phyloP scores from a whole-genome alignment of 2,329 filamentous ascomycete genomes.

The Penicillium olsonii region DNA sequence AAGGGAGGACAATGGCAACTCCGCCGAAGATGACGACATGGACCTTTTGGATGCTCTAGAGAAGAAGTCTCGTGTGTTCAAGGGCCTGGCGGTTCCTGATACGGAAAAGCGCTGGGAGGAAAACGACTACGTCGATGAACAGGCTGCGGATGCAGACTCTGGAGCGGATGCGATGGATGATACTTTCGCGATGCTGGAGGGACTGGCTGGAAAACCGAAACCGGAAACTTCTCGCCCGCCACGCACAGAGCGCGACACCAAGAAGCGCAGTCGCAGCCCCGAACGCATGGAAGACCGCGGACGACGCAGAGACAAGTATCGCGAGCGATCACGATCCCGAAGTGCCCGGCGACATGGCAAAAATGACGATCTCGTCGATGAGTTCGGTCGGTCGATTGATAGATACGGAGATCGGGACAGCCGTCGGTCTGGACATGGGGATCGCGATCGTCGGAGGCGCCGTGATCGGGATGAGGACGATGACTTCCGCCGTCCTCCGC shows the following conservation, averaged over 20 bases:
- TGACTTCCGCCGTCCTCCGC: conserved; percentile 64
- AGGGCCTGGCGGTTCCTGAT: conserved; percentile 83
- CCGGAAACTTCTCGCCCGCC: conserved; percentile 34
- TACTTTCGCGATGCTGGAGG: conserved; percentile 88
- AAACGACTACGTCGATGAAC: conserved; percentile 43
- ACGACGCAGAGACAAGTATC: conserved; percentile 43
- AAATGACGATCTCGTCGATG: conserved; percentile 58
- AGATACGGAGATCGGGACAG: conserved; percentile 38
- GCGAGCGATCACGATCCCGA: conserved; percentile 57
- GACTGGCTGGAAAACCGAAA: conserved; percentile 68
- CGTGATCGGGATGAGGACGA: conserved; percentile 38
- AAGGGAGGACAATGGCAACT: conserved; percentile 31
- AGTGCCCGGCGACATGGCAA: conserved; percentile 41
- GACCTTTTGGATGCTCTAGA: conserved; percentile 53
- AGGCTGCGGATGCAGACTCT: conserved; percentile 36
- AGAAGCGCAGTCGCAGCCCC: conserved; percentile 58
- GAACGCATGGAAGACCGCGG: conserved; percentile 51
- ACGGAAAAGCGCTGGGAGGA: conserved; percentile 61
- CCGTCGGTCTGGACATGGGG: conserved; percentile 48
- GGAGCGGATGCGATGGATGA: conserved; percentile 78
- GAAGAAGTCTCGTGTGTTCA: conserved; percentile 85
- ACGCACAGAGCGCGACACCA: conserved; percentile 41
- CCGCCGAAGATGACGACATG: conserved; percentile 45
- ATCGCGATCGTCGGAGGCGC: conserved; percentile 44
- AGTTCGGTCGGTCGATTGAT: conserved; percentile 56